Base-by-base conservation (phyloP, 169 alveolate genomes). In the Plasmodium reichenowi region DNA sequence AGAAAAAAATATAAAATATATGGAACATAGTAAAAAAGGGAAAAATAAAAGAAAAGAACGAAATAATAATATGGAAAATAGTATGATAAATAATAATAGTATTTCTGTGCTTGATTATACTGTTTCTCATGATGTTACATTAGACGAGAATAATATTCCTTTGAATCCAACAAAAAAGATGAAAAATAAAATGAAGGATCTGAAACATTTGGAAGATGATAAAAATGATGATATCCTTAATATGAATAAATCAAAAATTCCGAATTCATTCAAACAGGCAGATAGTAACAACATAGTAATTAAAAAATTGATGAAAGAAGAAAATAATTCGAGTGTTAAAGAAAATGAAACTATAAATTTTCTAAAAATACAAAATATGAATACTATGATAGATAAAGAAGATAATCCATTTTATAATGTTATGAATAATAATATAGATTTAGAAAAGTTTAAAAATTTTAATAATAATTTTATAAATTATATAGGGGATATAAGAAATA, bases 91-190 rank as follows among this genome's bases (percentile, higher is more conserved):
- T 56, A 56, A 15, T 8, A 76, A 64, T 12, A 76, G 89, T 45
- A 64, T 70, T 26, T 76, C 89, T 2, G 52, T 64, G 43, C 48
- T 63, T 2, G 64, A 76, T 45, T 76, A 72, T 45, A 76, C 89
- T 1, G 32, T 48, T 22, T 76, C 89, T 32, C 76, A 63, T 56
- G 89, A 76, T 3, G 47, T 76, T 56, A 66, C 74, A 32, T 29
- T 76, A 7, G 96, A 93, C 22, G 91, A 88, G 7, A 93, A 93
- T 50, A 76, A 89, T 43, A 45, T 83, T 47, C 94, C 94, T 17
- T 38, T 94, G 59, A 94, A 94, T 62, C 96, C 96, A 22, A 76
- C 95, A 7, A 94, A 94, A 68, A 94, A 94, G 72, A 47, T 87
- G 66, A 76, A 88, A 60, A 73, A 74, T 17, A 88, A 74, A 22